phyloP scores from a whole-genome alignment of 441 rosid species.

The Populus hybrid region DNA sequence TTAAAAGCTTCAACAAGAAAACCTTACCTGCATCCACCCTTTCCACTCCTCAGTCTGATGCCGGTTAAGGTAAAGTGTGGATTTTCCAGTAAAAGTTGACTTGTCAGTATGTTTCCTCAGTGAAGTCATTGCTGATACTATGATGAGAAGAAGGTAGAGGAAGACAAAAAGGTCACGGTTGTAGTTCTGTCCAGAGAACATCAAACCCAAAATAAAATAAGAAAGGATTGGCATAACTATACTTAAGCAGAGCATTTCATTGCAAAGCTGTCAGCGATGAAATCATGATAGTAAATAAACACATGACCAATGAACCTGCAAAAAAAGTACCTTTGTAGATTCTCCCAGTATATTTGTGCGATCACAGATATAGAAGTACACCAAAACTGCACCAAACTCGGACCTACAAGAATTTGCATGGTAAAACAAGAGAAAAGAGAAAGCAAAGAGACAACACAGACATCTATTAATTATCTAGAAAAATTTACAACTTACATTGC shows the following conservation, averaged over 20 bases:
- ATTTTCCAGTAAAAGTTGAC: constrained; percentile 75
- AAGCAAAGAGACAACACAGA: neutral
- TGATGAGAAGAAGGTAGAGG: constrained; percentile 85
- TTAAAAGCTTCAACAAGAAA: constrained; percentile 8
- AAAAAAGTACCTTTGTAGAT: constrained; percentile 64
- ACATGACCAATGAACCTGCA: neutral
- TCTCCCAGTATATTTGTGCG: constrained; percentile 73
- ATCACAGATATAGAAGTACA: constrained; percentile 75
- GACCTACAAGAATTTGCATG: constrained; percentile 48
- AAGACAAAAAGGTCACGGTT: constrained; percentile 90
- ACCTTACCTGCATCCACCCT: constrained; percentile 99
- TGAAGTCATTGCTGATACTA: constrained; percentile 89
- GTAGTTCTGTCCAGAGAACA: constrained; percentile 64
- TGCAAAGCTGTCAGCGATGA: constrained; percentile 6
- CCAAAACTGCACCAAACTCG: constrained; percentile 74
- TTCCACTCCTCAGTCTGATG: constrained; percentile 99
- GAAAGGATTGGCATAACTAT: constrained; percentile 1
- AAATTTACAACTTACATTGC: constrained; percentile 58
- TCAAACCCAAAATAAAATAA: constrained; percentile 8
- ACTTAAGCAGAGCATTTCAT: neutral
- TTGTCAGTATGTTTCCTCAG: constrained; percentile 79
- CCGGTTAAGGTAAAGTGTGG: constrained; percentile 77
- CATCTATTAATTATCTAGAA: neutral
- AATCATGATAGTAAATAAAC: neutral
- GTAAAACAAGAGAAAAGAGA: constrained; percentile 7